phyloP scores from a whole-genome alignment of 371 early-diverging fungal genomes.

The Apophysomyces sp. region DNA sequence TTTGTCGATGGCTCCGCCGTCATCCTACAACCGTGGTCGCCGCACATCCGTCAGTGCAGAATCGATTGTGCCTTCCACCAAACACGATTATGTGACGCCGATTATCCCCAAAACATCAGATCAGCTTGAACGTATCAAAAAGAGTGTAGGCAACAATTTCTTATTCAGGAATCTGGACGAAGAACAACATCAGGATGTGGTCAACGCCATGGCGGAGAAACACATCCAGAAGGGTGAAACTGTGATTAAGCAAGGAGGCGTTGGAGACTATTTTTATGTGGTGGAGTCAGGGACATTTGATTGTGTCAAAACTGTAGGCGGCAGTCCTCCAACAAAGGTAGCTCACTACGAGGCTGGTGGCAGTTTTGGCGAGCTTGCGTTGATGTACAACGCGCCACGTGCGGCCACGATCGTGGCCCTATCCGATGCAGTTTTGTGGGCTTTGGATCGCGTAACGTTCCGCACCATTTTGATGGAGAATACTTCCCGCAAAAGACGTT shows the following conservation, averaged over 20 bases:
- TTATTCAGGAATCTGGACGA: conserved; percentile 93
- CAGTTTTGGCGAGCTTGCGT: conserved; percentile 85
- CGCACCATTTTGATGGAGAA: conserved; percentile 76
- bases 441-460: conserved; percentile 79
- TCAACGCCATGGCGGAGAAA: conserved; percentile 97
- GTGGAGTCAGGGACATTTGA: conserved; percentile 96
- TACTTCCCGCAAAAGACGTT: conserved; percentile 67
- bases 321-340: conserved; percentile 54
- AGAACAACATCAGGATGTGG: conserved; percentile 92
- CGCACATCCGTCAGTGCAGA: conserved; percentile 96
- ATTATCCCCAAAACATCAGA: conserved; percentile 86
- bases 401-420: conserved; percentile 83
- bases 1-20: conserved; percentile 36
- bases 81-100: conserved; percentile 72
- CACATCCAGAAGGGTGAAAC: conserved; percentile 66
- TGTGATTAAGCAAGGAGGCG: conserved; percentile 95
- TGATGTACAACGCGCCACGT: conserved; percentile 89
- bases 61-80: conserved; percentile 90
- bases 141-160: conserved; percentile 86
- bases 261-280: conserved; percentile 97
- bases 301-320: conserved; percentile 75
- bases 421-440: conserved; percentile 73
- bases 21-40: conserved; percentile 70
- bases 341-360: conserved; percentile 66
- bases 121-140: conserved; percentile 81